Conservation (phyloP, 805 yeast genomes). For the Starmera pachycereana region DNA sequence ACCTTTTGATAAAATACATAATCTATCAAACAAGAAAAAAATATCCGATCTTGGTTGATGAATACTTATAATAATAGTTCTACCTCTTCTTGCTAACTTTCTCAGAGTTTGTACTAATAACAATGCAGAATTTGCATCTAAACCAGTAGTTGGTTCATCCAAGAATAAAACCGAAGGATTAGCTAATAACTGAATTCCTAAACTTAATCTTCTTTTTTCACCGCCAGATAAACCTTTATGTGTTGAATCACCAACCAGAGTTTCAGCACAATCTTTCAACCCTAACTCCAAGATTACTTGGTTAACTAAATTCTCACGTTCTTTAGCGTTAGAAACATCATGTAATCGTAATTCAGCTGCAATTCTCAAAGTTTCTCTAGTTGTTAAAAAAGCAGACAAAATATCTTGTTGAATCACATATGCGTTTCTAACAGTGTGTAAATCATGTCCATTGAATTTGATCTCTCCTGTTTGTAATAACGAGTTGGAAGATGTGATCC, state of each 20-base stretch:
- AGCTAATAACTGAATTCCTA: slow-evolving; percentile 72
- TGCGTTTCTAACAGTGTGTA: slow-evolving; percentile 25
- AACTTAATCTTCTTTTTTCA: slow-evolving; percentile 67
- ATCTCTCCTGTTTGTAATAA: slow-evolving; percentile 33
- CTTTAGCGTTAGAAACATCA: slow-evolving; percentile 27
- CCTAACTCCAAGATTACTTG: slow-evolving; percentile 62
- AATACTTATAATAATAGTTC: slow-evolving; percentile 67
- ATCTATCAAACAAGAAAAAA: slow-evolving; percentile 54
- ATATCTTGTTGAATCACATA: slow-evolving; percentile 75
- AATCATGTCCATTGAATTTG: slow-evolving; percentile 19
- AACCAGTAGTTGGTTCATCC: slow-evolving; percentile 86
- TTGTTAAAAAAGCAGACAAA: slow-evolving; percentile 59
- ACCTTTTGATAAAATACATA: slow-evolving; percentile 63
- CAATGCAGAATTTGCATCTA: slow-evolving; percentile 72
- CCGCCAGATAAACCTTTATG: slow-evolving; percentile 73
- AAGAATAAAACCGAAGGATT: slow-evolving; percentile 70
- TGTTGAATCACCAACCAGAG: slow-evolving; percentile 45
- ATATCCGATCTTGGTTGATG: slow-evolving; percentile 87
- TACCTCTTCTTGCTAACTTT: slow-evolving; percentile 47
- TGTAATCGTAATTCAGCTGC: slow-evolving; percentile 71
- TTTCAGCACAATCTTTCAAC: slow-evolving; percentile 54
- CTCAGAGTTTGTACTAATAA: slow-evolving; percentile 53
- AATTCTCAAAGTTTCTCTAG: slow-evolving; percentile 58
- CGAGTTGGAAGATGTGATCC: slow-evolving; percentile 28
- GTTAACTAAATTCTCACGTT: slow-evolving; percentile 41